Evolutionary conservation across 2,329 filamentous ascomycete genomes (phyloP).

Genomic region (Sarocladium brachiariae): DNA sequence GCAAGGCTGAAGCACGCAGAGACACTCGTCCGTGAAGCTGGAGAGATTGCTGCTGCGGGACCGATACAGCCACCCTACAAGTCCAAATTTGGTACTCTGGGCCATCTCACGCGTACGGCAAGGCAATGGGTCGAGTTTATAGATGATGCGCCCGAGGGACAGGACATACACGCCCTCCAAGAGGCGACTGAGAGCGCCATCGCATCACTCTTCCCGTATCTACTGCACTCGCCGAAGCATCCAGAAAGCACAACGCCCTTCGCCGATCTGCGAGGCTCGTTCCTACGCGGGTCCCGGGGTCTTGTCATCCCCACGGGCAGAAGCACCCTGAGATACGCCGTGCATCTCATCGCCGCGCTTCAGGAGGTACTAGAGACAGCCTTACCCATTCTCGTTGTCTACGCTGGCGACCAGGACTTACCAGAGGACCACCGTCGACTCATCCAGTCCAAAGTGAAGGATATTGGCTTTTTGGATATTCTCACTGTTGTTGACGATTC

Average conservation of each 20-base stretch:
- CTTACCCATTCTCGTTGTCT: conserved; percentile 29
- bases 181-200: neutral
- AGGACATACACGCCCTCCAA: neutral
- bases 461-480: conserved; percentile 26
- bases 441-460: conserved; percentile 11
- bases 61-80: neutral
- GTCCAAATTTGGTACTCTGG: neutral
- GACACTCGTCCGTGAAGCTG: neutral
- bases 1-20: neutral
- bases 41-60: neutral
- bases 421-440: conserved; percentile 16
- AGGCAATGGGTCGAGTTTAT: neutral
- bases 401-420: conserved; percentile 29
- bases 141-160: neutral
- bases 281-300: conserved; percentile 19
- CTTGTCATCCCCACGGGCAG: conserved; percentile 29
- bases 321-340: conserved; percentile 24
- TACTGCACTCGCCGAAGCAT: neutral
- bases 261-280: neutral
- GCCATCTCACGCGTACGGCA: neutral
- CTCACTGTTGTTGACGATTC: conserved; percentile 25
- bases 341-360: conserved; percentile 26
- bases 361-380: conserved; percentile 21
- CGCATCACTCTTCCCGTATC: neutral
- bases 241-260: neutral